These are phyloP conservation scores for Colletotrichum scovillei DNA, from an alignment of 2,329 filamentous ascomycete species.

Conservation along the genomic window DNA sequence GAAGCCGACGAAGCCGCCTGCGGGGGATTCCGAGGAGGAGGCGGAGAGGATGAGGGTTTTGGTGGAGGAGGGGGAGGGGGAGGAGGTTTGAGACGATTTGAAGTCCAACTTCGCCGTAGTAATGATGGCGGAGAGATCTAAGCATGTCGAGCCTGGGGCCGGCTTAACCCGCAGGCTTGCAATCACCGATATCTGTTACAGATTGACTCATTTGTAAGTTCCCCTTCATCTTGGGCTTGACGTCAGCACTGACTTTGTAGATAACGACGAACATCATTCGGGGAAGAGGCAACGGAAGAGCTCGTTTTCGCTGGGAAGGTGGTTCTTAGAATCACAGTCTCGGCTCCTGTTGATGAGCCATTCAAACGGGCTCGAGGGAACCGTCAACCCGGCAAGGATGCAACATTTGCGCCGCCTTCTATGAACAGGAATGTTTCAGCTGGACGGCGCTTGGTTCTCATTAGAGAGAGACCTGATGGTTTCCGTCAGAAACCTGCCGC, in stretches of 20 bases:
- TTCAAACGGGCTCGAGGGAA: no score
- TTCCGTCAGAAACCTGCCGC: neutral
- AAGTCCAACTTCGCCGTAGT: no score
- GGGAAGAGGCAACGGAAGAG: neutral
- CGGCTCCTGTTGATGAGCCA: no score
- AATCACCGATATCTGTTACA: neutral
- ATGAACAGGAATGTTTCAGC: no score
- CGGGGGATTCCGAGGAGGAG: constrained; percentile 34
- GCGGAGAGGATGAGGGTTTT: constrained; percentile 28
- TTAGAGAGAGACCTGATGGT: neutral
- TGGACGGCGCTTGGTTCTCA: no score
- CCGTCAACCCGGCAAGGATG: no score
- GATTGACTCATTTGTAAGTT: constrained; percentile 15
- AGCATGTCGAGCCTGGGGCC: neutral
- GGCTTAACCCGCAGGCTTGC: no score
- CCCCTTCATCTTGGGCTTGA: neutral
- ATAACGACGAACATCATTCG: neutral
- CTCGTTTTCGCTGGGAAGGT: no score
- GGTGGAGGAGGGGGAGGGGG: constrained; percentile 14
- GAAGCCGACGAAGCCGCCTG: constrained; percentile 34
- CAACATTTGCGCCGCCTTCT: neutral
- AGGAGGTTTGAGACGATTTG: constrained; percentile 16
- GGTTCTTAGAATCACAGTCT: no score
- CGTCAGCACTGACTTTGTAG: neutral
- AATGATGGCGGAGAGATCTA: neutral